Conservation (phyloP, 805 yeast species). For the Teunomyces barrocoloradensis region DNA sequence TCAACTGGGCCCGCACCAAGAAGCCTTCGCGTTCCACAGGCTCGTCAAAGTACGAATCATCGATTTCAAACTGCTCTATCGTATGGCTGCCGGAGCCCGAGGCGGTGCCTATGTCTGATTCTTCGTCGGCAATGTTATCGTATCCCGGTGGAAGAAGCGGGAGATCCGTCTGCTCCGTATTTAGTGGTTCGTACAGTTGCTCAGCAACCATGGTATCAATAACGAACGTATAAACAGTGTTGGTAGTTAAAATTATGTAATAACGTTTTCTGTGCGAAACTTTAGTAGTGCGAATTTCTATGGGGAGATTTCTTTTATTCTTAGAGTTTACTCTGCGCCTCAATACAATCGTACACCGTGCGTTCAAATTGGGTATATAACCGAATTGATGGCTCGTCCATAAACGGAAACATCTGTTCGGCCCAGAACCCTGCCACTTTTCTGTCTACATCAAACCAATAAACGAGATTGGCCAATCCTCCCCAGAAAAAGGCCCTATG, state of each 20-base stretch:
- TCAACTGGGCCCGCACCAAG: slow-evolving; percentile 37
- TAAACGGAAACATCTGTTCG: slow-evolving; percentile 34
- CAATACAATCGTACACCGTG: slow-evolving; percentile 21
- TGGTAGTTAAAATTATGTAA: not conserved
- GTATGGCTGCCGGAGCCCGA: slow-evolving; percentile 3
- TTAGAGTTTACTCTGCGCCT: not conserved
- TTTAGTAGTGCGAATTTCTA: too few species aligned
- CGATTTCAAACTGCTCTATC: slow-evolving; percentile 38
- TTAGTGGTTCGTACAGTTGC: slow-evolving; percentile 2
- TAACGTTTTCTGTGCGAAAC: not conserved
- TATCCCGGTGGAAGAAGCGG: slow-evolving; percentile 13
- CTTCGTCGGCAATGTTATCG: slow-evolving; percentile 6
- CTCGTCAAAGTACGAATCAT: slow-evolving; percentile 22
- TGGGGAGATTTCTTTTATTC: too few species aligned
- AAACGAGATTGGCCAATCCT: slow-evolving; percentile 39
- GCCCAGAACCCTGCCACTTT: slow-evolving; percentile 40
- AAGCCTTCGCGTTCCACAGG: slow-evolving; percentile 19
- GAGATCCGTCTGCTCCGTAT: not conserved
- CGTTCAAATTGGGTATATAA: slow-evolving; percentile 23
- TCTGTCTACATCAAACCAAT: slow-evolving; percentile 40
- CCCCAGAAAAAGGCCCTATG: slow-evolving; percentile 36
- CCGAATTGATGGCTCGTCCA: slow-evolving; percentile 20
- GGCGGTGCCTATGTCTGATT: not conserved
- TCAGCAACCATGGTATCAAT: slow-evolving; percentile 1
- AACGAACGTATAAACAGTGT: not conserved